Evolutionary conservation across 495 filamentous ascomycete genomes (phyloP).

Genomic region (Podospora pseudoanserina): DNA sequence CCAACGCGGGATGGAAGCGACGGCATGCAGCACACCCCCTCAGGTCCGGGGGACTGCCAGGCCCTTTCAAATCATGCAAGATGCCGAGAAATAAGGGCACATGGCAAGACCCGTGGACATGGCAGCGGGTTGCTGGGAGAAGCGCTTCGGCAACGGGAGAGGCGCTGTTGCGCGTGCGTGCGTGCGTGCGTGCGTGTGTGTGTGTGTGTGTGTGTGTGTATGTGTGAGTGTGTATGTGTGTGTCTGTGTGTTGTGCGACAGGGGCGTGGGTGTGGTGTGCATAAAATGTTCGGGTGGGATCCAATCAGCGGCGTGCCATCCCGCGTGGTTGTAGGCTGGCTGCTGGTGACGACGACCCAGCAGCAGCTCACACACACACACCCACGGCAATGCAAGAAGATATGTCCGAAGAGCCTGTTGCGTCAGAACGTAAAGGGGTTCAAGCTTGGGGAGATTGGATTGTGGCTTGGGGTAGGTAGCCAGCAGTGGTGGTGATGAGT

Average conservation of each 20-base stretch:
- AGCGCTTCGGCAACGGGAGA: neutral
- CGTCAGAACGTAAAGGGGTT: neutral
- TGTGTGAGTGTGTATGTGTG: too few relatives aligned
- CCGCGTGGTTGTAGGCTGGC: neutral
- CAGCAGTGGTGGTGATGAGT: too few relatives aligned
- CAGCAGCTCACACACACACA: neutral
- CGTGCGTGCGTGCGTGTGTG: neutral
- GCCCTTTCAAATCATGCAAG: neutral
- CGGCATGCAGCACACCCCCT: neutral
- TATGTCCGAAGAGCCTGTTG: neutral
- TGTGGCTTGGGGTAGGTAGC: neutral
- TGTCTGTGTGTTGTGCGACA: neutral
- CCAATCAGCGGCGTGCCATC: neutral
- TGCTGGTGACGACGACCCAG: neutral
- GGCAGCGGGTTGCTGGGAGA: constrained; percentile 2
- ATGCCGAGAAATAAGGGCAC: neutral
- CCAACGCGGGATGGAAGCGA: neutral
- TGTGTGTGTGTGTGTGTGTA: neutral
- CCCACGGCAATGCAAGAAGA: neutral
- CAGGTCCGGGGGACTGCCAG: neutral
- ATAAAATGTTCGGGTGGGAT: neutral
- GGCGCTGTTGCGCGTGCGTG: neutral
- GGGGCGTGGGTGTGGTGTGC: too few relatives aligned
- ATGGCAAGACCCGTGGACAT: neutral
- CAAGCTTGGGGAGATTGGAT: neutral